phyloP scores from a whole-genome alignment of 1,139 yeast species.

The Arxiozyma slooffiae region DNA sequence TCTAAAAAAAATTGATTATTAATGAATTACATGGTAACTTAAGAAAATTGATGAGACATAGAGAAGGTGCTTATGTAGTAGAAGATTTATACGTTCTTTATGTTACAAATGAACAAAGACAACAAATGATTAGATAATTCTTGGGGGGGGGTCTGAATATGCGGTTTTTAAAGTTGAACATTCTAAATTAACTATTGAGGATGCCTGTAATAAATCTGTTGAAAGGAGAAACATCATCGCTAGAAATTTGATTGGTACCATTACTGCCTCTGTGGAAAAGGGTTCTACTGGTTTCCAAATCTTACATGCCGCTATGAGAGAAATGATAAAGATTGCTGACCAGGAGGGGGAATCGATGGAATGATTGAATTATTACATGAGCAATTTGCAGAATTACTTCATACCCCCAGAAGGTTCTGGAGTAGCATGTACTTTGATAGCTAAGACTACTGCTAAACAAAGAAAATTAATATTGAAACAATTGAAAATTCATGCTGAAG shows the following conservation, averaged over 20 bases:
- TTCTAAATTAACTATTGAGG: conserved; percentile 50
- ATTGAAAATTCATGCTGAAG: conserved; percentile 63
- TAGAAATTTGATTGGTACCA: conserved; percentile 69
- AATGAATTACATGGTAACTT: conserved; percentile 84
- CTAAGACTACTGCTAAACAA: conserved; percentile 85
- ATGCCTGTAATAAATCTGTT: conserved; percentile 58
- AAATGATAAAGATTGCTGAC: conserved; percentile 61
- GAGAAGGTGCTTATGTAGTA: conserved; percentile 97
- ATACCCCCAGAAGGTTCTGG: conserved; percentile 90
- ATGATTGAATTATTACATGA: conserved; percentile 77
- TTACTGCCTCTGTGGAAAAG: conserved; percentile 83
- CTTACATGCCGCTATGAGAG: conserved; percentile 92
- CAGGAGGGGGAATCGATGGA: conserved; percentile 63
- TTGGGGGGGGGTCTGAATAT: conserved; percentile 97
- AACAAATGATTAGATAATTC: conserved; percentile 87
- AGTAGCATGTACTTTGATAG: conserved; percentile 72
- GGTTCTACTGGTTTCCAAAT: conserved; percentile 96
- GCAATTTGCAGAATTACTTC: conserved; percentile 89
- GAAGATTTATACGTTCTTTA: conserved; percentile 87
- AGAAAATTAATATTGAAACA: conserved; percentile 68
- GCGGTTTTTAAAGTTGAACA: conserved; percentile 81
- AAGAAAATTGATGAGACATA: conserved; percentile 88
- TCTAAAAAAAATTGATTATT: conserved; percentile 64
- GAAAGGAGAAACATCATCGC: conserved; percentile 76
- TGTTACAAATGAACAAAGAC: conserved; percentile 72